Evolutionary conservation across 1,284 basidiomycete genomes (phyloP).

Genomic region (Malassezia pachydermatis): DNA sequence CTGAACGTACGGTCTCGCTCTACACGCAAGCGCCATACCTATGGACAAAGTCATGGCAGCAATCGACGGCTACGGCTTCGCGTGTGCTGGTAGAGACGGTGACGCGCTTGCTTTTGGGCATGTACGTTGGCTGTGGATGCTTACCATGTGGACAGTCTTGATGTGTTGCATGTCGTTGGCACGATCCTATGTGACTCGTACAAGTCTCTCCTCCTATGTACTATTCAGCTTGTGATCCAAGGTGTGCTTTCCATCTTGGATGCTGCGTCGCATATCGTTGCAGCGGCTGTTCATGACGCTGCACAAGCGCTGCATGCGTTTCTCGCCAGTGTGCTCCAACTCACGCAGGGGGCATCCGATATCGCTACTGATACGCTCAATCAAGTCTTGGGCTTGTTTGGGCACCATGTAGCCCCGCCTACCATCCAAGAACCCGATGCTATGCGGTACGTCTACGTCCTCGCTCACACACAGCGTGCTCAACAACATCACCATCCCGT

Average conservation of each 20-base stretch:
- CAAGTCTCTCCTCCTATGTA: slow-evolving; percentile 9
- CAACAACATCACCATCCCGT: slow-evolving; percentile 12
- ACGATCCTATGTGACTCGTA: slow-evolving; percentile 2
- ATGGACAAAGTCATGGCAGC: no score
- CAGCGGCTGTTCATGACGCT: slow-evolving; percentile 5
- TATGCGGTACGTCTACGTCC: slow-evolving; percentile 2
- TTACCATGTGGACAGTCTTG: not conserved
- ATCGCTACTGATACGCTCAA: slow-evolving; percentile 5
- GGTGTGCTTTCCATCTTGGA: slow-evolving; percentile 6
- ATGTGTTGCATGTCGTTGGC: not conserved
- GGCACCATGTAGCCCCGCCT: slow-evolving; percentile 1
- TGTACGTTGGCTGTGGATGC: slow-evolving; percentile 1
- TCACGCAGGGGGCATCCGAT: slow-evolving; percentile 6
- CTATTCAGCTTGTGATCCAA: slow-evolving; percentile 12
- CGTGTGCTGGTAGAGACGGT: no score
- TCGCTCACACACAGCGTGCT: not conserved
- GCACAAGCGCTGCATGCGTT: slow-evolving; percentile 4
- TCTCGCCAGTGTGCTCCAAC: not conserved
- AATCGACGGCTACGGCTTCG: no score
- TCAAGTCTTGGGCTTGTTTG: slow-evolving; percentile 6
- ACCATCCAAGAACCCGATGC: slow-evolving; percentile 4
- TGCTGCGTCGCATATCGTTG: slow-evolving; percentile 7
- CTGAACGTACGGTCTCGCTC: no score
- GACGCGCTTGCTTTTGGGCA: not conserved
- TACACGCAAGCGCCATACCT: no score